Base-by-base conservation (phyloP, 371 early-diverging fungal genomes). In the Mortierella sp. region DNA sequence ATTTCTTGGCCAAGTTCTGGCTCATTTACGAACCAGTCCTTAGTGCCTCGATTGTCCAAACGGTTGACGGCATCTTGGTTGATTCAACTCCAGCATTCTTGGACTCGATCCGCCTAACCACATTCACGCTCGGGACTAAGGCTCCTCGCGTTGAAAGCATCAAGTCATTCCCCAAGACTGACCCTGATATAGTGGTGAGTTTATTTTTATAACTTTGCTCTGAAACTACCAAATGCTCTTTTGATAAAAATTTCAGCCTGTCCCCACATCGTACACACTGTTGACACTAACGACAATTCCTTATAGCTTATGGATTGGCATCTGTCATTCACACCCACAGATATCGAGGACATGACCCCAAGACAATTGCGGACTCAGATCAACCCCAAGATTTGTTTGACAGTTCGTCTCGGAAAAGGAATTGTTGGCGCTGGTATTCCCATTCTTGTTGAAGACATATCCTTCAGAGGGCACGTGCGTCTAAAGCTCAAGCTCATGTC, bases 71-170 rank as follows among this genome's bases (percentile, higher is more conserved):
- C 23, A 87, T 93, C 49, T 80, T 98, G 54, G 92, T 88, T 2
- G 91, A 94, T 51, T 91, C 90, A 61, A 91, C 93, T 40, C 98
- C 99, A 0, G 88, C 90, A 1, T 96, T 98, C 83, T 82, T 98
- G 62, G 97, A 96, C 71, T 94, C 95, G 22, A 86, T 99, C 45
- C 86, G 91, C 23, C 88, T 99, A 29, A 92, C 97, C 8, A 93
- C 94, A 23, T 97, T 99, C 81, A 99, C 99, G 2, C 88, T 99
- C 68, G 99, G 99, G 19, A 96, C 96, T 19, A 94, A 94, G 72
- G 92, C 99, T 15, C 98, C 99, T 29, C 88, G 95, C 2, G 89
- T 99, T 22, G 96, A 97, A 61, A 87, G 89, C 23, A 92, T 99
- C 54, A 90, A 91, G 70, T 90, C 93, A 0, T 95, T 90, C 69